phyloP scores from a whole-genome alignment of 2,329 filamentous ascomycete species.

The Trichoderma harzianum region DNA sequence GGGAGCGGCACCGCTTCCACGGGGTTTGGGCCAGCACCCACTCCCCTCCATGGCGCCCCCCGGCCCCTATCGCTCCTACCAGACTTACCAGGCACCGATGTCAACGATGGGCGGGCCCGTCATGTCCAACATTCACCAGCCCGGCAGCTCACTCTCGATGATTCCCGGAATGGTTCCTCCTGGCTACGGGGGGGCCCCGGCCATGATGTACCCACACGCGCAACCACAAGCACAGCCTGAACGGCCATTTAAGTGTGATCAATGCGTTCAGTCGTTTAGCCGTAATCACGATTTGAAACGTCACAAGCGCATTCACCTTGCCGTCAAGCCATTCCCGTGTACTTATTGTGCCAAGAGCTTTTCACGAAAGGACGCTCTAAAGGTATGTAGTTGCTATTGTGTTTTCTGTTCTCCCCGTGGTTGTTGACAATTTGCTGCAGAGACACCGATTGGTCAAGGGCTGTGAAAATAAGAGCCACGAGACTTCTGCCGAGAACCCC shows the following conservation, averaged over 20 bases:
- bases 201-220: constrained; percentile 58
- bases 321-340: constrained; percentile 94
- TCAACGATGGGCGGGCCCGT: constrained; percentile 64
- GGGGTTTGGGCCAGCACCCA: constrained; percentile 35
- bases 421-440: constrained; percentile 35
- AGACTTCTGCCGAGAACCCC: constrained; percentile 25
- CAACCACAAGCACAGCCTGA: constrained; percentile 60
- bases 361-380: constrained; percentile 91
- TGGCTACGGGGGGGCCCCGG: constrained; percentile 50
- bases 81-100: constrained; percentile 45
- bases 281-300: constrained; percentile 94
- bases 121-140: constrained; percentile 75
- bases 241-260: constrained; percentile 90
- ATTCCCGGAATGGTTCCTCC: constrained; percentile 58
- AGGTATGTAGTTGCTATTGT: constrained; percentile 60
- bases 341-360: constrained; percentile 93
- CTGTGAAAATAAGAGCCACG: constrained; percentile 43
- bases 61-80: constrained; percentile 48
- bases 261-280: constrained; percentile 91
- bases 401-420: background rate
- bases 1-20: constrained; percentile 36
- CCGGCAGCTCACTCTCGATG: constrained; percentile 67
- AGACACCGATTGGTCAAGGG: constrained; percentile 63
- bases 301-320: constrained; percentile 91
- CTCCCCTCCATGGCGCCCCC: constrained; percentile 44